Base-by-base conservation (phyloP, 2,329 filamentous ascomycete genomes). In the Cladobotryum protrusum region DNA sequence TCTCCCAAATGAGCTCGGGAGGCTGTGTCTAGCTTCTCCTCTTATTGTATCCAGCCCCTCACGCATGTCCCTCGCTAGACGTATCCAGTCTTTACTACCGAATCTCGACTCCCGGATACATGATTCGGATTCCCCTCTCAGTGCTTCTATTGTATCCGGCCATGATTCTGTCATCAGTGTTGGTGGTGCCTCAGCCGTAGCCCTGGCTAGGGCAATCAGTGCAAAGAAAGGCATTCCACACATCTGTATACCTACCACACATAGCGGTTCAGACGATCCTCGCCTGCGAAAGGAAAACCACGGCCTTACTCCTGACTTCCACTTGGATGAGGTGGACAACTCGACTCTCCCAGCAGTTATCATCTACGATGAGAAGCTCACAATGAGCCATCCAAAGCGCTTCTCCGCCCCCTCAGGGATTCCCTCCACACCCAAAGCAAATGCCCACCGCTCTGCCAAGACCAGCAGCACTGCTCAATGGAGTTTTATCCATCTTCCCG, bases 111-210 rank as follows among this genome's bases (percentile, higher is more conserved):
- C 56, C 6, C 59, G 56, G 33, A 61, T 71, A 17, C 60, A 70
- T 12, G 63, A 67, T 29, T 65, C 68, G 12, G 57, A 65, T 35
- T 54, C 43, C 3, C 15, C 63, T 14, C 56, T 65, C 42, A 61
- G 59, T 47, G 58, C 63, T 14, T 57, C 61, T 14, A 54, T 63
- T 40, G 58, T 65, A 15, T 48, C 60, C 5, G 66, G 65, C 4
- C 74, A 76, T 15, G 82, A 85, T 61, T 73, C 73, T 24, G 70
- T 85, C 36, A 68, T 84, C 41, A 82, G 78, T 37, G 77, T 85
- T 52, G 82, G 82, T 5, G 81, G 81, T 45, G 79, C 80, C 24
- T 82, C 78, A 48, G 82, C 81, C 2, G 79, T 82, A 47, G 79
- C 79, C 2, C 64, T 85, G 18, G 78, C 78, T 2, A 77, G 79